Conservation (phyloP, 805 yeast species). For the Lipomyces mesembrius region DNA sequence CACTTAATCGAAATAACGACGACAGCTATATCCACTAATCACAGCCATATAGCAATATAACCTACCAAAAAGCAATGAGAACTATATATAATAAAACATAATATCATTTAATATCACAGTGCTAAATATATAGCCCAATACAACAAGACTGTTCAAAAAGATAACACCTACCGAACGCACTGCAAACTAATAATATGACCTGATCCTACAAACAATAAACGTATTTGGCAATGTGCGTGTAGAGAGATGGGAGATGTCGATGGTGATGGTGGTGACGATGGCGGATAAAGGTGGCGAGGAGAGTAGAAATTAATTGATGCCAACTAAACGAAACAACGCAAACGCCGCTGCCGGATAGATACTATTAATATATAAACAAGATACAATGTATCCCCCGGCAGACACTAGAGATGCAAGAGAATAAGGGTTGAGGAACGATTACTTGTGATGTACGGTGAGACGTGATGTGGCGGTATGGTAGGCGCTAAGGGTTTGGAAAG, state of each 20-base stretch:
- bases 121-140: not conserved
- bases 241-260: not conserved
- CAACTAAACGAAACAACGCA: conserved; percentile 10
- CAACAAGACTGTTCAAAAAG: not conserved
- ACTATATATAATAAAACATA: not conserved
- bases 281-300: not conserved
- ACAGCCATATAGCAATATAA: not conserved
- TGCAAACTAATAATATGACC: not conserved
- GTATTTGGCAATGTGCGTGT: not conserved
- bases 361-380: not conserved
- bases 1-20: not conserved
- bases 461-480: not conserved
- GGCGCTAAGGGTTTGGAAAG: not conserved
- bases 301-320: not conserved
- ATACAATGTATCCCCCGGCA: not conserved
- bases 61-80: not conserved
- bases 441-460: not conserved
- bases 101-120: not conserved
- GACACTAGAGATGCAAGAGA: conserved; percentile 1
- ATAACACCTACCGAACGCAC: not conserved
- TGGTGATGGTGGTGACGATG: not conserved
- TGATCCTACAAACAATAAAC: not conserved
- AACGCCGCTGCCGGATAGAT: conserved; percentile 7
- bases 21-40: not conserved
- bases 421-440: not conserved